Percentiles rank a stretch among this genome's conserved stretches.
Conservation (phyloP, 176 grass and related monocot genomes). For the bread wheat (Triticum aestivum) region DNA sequence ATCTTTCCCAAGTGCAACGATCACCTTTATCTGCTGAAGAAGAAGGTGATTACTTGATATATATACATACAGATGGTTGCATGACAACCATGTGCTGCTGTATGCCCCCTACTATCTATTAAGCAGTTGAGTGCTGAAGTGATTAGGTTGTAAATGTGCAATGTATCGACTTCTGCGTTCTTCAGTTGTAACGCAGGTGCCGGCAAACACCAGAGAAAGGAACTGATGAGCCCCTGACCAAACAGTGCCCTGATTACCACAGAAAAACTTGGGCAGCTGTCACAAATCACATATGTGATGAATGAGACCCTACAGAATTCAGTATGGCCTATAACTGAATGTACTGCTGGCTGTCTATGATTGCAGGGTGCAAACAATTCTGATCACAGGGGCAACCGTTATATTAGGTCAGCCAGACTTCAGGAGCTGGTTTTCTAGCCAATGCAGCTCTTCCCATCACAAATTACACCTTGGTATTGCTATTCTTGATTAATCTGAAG, state of each 20-base stretch:
- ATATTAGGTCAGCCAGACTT: not conserved
- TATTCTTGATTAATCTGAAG: not conserved
- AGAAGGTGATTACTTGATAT: not conserved
- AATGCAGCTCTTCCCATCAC: not conserved
- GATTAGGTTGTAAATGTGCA: not conserved
- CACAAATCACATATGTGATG: not conserved
- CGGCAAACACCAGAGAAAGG: not conserved
- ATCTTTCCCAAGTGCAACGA: not conserved
- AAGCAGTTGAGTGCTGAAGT: not conserved
- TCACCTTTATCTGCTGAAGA: not conserved
- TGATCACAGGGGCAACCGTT: not conserved
- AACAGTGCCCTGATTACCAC: not conserved
- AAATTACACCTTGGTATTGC: not conserved
- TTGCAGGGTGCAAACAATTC: not conserved
- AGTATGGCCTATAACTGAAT: not conserved
- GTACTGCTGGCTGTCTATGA: not conserved
- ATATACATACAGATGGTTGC: not conserved
- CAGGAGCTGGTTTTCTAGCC: not conserved
- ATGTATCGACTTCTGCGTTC: not conserved
- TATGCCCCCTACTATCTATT: not conserved
- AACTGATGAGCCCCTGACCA: not conserved
- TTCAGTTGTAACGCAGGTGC: not conserved
- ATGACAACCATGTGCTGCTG: not conserved
- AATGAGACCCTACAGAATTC: not conserved
- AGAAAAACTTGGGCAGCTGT: not conserved